Evolutionary conservation across 1,284 basidiomycete species (phyloP).

Genomic region (Trichosporon faecale): DNA sequence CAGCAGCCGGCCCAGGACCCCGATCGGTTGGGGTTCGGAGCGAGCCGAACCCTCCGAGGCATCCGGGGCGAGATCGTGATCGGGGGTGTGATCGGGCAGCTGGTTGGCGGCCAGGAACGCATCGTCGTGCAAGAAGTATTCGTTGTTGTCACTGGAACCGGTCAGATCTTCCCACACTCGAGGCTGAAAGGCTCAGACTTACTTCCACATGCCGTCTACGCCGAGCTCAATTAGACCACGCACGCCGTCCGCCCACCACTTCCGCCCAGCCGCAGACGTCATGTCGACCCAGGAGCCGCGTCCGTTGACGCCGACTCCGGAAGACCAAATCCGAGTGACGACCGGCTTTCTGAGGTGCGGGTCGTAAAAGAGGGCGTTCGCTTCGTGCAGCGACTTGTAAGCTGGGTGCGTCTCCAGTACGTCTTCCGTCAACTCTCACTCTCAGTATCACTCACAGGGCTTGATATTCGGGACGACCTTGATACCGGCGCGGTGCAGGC

Average conservation of each 20-base stretch:
- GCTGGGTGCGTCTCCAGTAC: constrained; percentile 45
- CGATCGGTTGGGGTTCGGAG: constrained; percentile 34
- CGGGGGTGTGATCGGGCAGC: constrained; percentile 23
- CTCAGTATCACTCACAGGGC: constrained; percentile 36
- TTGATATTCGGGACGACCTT: constrained; percentile 54
- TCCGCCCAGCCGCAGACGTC: constrained; percentile 45
- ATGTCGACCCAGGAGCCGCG: constrained; percentile 54
- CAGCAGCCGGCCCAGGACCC: constrained; percentile 51
- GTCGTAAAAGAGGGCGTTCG: constrained; percentile 50
- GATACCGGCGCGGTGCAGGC: constrained; percentile 52
- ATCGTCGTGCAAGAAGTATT: constrained; percentile 53
- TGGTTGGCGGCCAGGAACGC: constrained; percentile 39
- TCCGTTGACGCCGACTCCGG: constrained; percentile 48
- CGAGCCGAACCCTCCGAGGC: constrained; percentile 15
- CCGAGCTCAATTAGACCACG: constrained; percentile 48
- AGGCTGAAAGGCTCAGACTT: constrained; percentile 23
- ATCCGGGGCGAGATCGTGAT: constrained; percentile 21
- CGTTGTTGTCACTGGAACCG: constrained; percentile 53
- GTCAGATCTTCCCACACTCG: constrained; percentile 12
- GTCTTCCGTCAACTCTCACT: constrained; percentile 22
- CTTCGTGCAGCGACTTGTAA: constrained; percentile 41
- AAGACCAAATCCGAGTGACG: constrained; percentile 52
- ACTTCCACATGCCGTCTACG: constrained; percentile 54
- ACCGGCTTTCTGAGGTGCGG: constrained; percentile 40
- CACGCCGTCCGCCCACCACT: constrained; percentile 54